Percentiles rank a stretch among this genome's conserved stretches.
These are phyloP conservation scores for Sodiomyces alkalinus DNA, from an alignment of 2,329 filamentous ascomycete genomes.

Conservation along the genomic window DNA sequence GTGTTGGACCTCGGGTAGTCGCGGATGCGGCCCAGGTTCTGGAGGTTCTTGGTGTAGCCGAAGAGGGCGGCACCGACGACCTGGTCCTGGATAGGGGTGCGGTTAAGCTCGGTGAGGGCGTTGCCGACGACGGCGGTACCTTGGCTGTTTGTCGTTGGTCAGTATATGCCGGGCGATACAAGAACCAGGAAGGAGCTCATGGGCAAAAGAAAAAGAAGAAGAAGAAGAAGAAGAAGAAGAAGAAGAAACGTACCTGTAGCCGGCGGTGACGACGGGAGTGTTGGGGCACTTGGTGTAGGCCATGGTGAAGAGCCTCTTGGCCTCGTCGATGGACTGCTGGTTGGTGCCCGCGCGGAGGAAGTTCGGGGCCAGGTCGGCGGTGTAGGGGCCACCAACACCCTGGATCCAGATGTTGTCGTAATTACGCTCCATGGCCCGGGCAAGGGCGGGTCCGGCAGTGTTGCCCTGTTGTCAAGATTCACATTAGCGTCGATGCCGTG, in stretches of 20 bases:
- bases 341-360: slow-evolving; percentile 21
- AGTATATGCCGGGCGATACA: no score
- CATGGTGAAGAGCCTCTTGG: slow-evolving; percentile 21
- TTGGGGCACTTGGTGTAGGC: slow-evolving; percentile 27
- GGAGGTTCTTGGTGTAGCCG: slow-evolving; percentile 24
- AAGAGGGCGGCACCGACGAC: slow-evolving; percentile 21
- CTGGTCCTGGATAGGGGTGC: slow-evolving; percentile 14
- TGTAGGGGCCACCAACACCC: slow-evolving; percentile 25
- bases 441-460: slow-evolving; percentile 15
- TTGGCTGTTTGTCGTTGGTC: slow-evolving; percentile 13
- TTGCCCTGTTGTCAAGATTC: slow-evolving; percentile 9
- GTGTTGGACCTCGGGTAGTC: slow-evolving; percentile 19
- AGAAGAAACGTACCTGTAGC: slow-evolving; percentile 12
- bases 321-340: slow-evolving; percentile 21
- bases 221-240: no score
- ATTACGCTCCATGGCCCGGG: slow-evolving; percentile 12
- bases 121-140: slow-evolving; percentile 27
- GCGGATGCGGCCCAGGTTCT: slow-evolving; percentile 22
- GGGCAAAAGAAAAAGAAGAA: no score
- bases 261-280: slow-evolving; percentile 25
- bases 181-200: no score
- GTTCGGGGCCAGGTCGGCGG: slow-evolving; percentile 19
- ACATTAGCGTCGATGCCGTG: neutral
- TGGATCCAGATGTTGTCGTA: slow-evolving; percentile 23
- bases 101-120: slow-evolving; percentile 18